Percentiles rank a stretch among this genome's conserved stretches.
Evolutionary conservation across 1,284 basidiomycete genomes (phyloP).

Genomic region (Malassezia equina): DNA sequence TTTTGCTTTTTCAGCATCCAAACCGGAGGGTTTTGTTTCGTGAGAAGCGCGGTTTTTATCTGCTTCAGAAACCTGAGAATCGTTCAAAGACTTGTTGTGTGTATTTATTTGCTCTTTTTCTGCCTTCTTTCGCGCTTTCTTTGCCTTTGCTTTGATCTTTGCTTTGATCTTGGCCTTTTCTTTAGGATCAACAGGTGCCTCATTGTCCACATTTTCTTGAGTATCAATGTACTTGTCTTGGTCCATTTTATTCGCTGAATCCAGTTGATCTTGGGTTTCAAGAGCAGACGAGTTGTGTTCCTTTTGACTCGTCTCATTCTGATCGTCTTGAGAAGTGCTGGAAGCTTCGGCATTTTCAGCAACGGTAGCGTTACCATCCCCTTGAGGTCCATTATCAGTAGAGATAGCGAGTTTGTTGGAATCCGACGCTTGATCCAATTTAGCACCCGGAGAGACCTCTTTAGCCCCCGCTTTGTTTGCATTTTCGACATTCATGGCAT

Average conservation of each 20-base stretch:
- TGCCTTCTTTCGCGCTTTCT: not conserved
- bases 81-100: not conserved
- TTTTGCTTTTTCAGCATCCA: not conserved
- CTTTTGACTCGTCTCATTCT: not conserved
- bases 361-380: too few relatives aligned
- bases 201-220: not conserved
- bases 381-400: too few relatives aligned
- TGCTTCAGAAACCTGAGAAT: not conserved
- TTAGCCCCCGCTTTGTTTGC: too few relatives aligned
- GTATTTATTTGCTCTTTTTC: not conserved
- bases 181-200: not conserved
- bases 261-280: too few relatives aligned
- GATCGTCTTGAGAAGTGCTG: too few relatives aligned
- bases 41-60: not conserved
- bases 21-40: not conserved
- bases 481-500: too few relatives aligned
- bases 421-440: too few relatives aligned
- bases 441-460: too few relatives aligned
- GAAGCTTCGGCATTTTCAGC: not conserved
- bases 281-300: not conserved
- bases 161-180: not conserved
- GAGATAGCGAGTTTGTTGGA: too few relatives aligned
- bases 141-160: not conserved
- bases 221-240: not conserved
- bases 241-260: too few relatives aligned